Evolutionary conservation across 306 rosid species (phyloP), one percentile per base, ranked within the genome.

Genomic region (Calophaca sinica): DNA sequence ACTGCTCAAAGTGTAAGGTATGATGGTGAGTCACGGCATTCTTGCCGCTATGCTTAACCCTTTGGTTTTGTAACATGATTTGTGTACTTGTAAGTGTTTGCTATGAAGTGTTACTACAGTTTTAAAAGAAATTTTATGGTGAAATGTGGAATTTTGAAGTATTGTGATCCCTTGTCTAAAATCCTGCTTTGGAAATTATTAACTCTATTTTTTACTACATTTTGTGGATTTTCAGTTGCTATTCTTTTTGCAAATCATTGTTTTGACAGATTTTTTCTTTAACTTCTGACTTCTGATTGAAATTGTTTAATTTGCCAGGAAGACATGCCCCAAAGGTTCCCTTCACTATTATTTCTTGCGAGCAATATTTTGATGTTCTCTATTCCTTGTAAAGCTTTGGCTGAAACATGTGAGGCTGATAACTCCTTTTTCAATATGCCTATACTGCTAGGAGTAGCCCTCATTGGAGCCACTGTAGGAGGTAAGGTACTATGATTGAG

Each of bases 401-500:
- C 98, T 9, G 99, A 94, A 80, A 86, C 96, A n/a, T 92, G 98
- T 58, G 93, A 88, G 65, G 91, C 93, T 59, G 88, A 81, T 46
- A 80, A 83, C 73, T 84, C 96, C 11, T 32, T 77, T 58, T 86
- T 90, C 85, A 86, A 82, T 85, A 92, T 94, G 99, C 99, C 99
- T 57, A 49, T 94, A 74, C 80, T 92, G 69, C 87, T 94, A 28
- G 77, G 79, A n/a, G 96, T 94, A 29, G 96, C 99, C 57, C 96
- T 94, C 76, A 54, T 94, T 61, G 99, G 99, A 78, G 99, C 99
- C 66, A 87, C 96, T 36, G 99, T 94, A 41, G 99, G 99, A 90
- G 97, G 98, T 94, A 84, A 84, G 84, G 81, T 66, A 32, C 62
- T 67, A 57, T 70, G 9, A 71, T 48, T 70, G 9, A 71, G 48